Evolutionary conservation across 1,139 yeast species (phyloP).

Genomic region (Meyerozyma elateridarum): DNA sequence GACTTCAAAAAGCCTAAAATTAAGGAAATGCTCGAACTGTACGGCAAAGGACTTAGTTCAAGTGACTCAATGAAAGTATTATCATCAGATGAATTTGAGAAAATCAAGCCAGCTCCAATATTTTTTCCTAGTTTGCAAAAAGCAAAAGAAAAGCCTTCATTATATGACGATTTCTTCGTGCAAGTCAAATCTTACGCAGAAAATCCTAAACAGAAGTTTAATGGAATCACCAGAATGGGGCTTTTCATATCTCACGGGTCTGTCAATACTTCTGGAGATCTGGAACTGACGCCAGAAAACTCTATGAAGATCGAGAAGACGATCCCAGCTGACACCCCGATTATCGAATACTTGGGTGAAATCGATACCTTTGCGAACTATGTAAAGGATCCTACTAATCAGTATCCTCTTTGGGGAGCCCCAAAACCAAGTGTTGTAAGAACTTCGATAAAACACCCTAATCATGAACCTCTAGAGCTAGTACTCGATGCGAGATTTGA

Average conservation of each 20-base stretch:
- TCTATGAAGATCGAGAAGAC: constrained; percentile 8
- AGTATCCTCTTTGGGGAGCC: constrained; percentile 76
- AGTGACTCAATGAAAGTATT: constrained; percentile 19
- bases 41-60: constrained; percentile 19
- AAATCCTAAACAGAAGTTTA: constrained; percentile 56
- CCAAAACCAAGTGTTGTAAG: constrained; percentile 73
- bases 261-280: constrained; percentile 13
- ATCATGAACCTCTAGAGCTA: constrained; percentile 35
- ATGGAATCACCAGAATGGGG: constrained; percentile 70
- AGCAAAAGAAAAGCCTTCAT: constrained; percentile 12
- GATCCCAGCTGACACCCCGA: constrained; percentile 46
- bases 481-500: constrained; percentile 74
- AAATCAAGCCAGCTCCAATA: constrained; percentile 27
- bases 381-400: constrained; percentile 62
- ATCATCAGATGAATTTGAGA: constrained; percentile 24
- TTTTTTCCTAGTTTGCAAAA: constrained; percentile 30
- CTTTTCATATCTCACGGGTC: constrained; percentile 43
- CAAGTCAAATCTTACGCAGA: constrained; percentile 49
- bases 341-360: constrained; percentile 73
- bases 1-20: constrained; percentile 43
- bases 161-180: constrained; percentile 15
- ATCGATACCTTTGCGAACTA: constrained; percentile 61
- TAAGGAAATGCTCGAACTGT: constrained; percentile 19
- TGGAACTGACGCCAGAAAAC: constrained; percentile 9
- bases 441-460: constrained; percentile 26